Base-by-base conservation (phyloP, 352 stramenopile genomes). In the Phytopythium litorale region DNA sequence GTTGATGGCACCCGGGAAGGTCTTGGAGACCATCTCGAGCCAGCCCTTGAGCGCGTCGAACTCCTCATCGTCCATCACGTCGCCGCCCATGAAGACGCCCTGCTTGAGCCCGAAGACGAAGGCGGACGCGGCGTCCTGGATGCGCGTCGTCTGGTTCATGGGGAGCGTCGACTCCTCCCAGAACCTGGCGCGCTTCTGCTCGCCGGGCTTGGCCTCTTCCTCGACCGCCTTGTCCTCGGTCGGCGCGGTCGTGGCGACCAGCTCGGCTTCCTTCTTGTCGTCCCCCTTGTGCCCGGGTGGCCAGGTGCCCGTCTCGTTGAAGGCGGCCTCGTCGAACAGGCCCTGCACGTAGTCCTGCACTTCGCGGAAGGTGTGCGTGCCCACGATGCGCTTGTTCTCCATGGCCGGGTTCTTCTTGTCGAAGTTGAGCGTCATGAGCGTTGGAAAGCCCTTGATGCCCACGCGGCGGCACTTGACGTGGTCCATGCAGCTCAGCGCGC, bases 401-500 rank as follows among this genome's bases (percentile, higher is more conserved):
- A 56, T 57, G 43, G 76, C 77, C 0, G 78, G 79, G 18, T 73
- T 67, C 63, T 75, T 85, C 70, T 87, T 81, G 75, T 94, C 79
- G 63, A 94, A 94, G 64, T 89, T 89, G 58, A 89, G 71, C 54
- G 81, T 66, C 63, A 89, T 89, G 32, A 94, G 74, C 52, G 84
- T 91, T 35, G 84, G 84, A 65, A 94, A 94, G 15, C 84, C 84
- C 63, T 87, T 94, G 64, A 94, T 88, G 15, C 68, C 77, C 38
- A 89, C 81, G 45, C 80, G 76, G 48, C 82, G 81, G 66, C 84
- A 94, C 66, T 91, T 90, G 58, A 92, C 82, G 68, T 90, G 83
- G 71, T 94, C 82, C 84, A 94, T 94, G 74, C 84, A 94, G 66
- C 80, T 91, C 63, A 94, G 66, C 30, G 84, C 84, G 56, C 84